phyloP scores from a whole-genome alignment of 345 rosid genomes.

The Eucalyptus erythrocorys region DNA sequence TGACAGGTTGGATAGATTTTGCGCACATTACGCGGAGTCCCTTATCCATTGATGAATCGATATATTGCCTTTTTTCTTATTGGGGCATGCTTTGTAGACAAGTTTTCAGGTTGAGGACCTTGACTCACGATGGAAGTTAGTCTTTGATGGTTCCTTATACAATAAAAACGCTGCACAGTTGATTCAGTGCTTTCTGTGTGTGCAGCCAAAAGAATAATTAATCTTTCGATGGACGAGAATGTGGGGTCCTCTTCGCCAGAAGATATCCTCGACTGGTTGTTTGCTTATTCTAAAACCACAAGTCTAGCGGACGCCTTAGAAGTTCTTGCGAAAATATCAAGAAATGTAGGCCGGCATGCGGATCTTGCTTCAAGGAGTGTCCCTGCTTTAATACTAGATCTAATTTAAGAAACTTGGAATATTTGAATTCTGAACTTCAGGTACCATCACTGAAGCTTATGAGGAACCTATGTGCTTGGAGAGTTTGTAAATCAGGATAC shows the following conservation, averaged over 20 bases:
- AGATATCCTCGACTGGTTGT: background rate
- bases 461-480: slow-evolving; percentile 64
- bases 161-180: too few species aligned
- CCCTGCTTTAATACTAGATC: slow-evolving; percentile 17
- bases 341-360: slow-evolving; percentile 28
- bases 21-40: rapidly evolving
- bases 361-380: slow-evolving; percentile 44
- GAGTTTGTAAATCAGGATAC: slow-evolving; percentile 36
- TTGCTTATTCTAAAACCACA: background rate
- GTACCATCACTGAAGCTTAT: slow-evolving; percentile 34
- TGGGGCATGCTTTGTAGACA: background rate
- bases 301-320: slow-evolving; percentile 16
- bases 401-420: slow-evolving; percentile 15
- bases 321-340: slow-evolving; percentile 30
- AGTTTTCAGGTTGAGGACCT: background rate
- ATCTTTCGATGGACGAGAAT: background rate
- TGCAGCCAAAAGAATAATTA: too few species aligned
- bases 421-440: slow-evolving; percentile 12
- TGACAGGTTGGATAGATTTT: background rate
- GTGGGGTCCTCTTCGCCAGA: background rate
- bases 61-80: background rate
- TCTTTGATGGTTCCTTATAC: background rate
- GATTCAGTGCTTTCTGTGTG: too few species aligned
- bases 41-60: background rate
- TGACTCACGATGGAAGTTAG: background rate